Conservation (phyloP, 306 rosid genomes). For the Corylus avellana region DNA sequence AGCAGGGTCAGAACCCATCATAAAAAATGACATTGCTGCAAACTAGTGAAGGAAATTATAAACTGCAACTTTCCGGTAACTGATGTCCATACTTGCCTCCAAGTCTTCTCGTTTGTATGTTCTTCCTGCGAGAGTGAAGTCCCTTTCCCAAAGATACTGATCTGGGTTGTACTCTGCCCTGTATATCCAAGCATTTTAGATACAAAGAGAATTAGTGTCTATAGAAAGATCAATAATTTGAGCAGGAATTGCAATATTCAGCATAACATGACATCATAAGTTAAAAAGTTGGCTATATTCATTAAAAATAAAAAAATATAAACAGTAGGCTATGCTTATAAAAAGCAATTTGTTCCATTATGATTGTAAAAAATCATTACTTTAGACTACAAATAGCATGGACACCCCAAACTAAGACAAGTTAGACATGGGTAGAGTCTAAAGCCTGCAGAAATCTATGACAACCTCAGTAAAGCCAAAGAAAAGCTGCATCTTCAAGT, state of each 20-base stretch:
- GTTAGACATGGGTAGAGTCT: neutral
- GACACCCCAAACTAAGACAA: neutral
- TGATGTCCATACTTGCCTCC: slow-evolving; percentile 92
- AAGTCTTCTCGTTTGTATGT: slow-evolving; percentile 84
- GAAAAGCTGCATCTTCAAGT: neutral
- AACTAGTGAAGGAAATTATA: slow-evolving; percentile 10
- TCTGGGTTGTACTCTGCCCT: slow-evolving; percentile 97
- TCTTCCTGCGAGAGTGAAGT: slow-evolving; percentile 83
- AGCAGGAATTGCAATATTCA: slow-evolving; percentile 11
- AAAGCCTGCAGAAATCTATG: neutral
- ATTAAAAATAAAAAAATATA: neutral
- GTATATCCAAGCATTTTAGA: slow-evolving; percentile 35
- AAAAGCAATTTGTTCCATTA: neutral
- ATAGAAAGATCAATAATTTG: slow-evolving; percentile 17
- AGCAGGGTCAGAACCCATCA: slow-evolving; percentile 26
- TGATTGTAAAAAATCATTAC: neutral
- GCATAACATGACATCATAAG: neutral
- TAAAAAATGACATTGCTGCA: slow-evolving; percentile 21
- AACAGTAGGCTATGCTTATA: neutral
- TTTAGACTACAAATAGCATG: neutral
- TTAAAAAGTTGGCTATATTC: too few species aligned
- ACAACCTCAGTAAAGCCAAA: neutral
- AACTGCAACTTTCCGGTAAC: slow-evolving; percentile 30
- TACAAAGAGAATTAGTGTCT: slow-evolving; percentile 16
- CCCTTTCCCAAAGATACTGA: slow-evolving; percentile 91